These are phyloP conservation scores for Iberis amara DNA, from an alignment of 441 rosid genomes.

Conservation along the genomic window DNA sequence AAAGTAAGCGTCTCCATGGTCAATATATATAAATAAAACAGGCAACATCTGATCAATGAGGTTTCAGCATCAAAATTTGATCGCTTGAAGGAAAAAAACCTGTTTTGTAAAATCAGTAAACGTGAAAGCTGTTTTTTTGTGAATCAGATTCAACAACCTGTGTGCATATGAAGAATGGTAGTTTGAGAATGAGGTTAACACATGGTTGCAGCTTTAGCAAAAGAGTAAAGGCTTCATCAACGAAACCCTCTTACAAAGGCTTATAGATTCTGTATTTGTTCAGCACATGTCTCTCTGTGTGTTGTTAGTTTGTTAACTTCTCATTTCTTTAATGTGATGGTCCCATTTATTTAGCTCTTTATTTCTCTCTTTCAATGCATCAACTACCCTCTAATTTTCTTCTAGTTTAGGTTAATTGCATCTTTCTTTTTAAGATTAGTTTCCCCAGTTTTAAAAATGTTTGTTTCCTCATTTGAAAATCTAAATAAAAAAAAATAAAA, in stretches of 20 bases:
- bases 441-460: too few species aligned
- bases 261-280: conserved; percentile 23
- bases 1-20: neutral
- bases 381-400: conserved; percentile 9
- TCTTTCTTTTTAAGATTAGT: neutral
- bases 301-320: conserved; percentile 1
- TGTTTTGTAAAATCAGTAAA: conserved; percentile 2
- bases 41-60: conserved; percentile 4
- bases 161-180: conserved; percentile 18
- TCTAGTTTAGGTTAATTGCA: conserved; percentile 7
- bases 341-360: conserved; percentile 25
- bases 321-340: conserved; percentile 20
- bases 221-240: conserved; percentile 19
- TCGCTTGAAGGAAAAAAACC: neutral
- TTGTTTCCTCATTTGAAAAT: conserved; percentile 6
- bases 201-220: conserved; percentile 39
- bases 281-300: conserved; percentile 15
- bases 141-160: conserved; percentile 29
- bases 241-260: conserved; percentile 13
- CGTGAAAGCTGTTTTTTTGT: conserved; percentile 17
- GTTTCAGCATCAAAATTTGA: conserved; percentile 4
- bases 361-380: conserved; percentile 17
- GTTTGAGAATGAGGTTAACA: conserved; percentile 32
- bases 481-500: neutral
- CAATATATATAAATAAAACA: neutral